Percentiles rank a stretch among this genome's conserved stretches.
These are phyloP conservation scores for Podila epicladia DNA, from an alignment of 192 early-diverging fungal genomes.

Conservation along the genomic window DNA sequence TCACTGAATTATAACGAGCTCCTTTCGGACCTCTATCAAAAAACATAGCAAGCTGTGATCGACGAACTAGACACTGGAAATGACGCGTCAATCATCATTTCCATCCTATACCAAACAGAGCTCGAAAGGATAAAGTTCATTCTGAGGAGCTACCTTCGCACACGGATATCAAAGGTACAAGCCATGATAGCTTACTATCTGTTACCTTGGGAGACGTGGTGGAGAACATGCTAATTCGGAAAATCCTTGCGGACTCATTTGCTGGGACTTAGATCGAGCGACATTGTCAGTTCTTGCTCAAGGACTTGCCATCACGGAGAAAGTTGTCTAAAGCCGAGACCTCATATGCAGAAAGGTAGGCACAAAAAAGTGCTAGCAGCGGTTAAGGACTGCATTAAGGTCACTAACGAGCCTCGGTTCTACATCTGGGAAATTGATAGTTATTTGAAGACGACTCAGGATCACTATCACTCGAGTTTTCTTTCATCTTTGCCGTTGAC, in stretches of 20 bases:
- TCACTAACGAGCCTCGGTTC: background rate
- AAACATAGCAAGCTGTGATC: constrained; percentile 38
- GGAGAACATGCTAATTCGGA: too few relatives aligned
- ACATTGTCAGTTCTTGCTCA: constrained; percentile 56
- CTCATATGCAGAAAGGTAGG: constrained; percentile 57
- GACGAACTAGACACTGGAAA: constrained; percentile 44
- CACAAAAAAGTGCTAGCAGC: background rate
- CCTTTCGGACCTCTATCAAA: background rate
- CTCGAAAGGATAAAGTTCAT: constrained; percentile 75
- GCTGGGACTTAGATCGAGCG: constrained; percentile 64
- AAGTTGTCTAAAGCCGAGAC: constrained; percentile 62
- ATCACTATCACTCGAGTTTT: constrained; percentile 59
- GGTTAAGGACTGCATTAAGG: background rate
- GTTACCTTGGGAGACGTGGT: too few relatives aligned
- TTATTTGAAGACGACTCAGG: constrained; percentile 60
- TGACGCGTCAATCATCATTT: constrained; percentile 59
- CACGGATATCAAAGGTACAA: constrained; percentile 69
- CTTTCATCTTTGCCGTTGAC: constrained; percentile 57
- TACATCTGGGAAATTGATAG: constrained; percentile 19
- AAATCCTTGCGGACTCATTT: background rate
- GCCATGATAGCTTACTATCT: too few relatives aligned
- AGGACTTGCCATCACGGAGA: constrained; percentile 30
- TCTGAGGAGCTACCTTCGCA: constrained; percentile 68
- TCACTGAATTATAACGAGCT: background rate
- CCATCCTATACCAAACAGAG: constrained; percentile 70